phyloP scores from a whole-genome alignment of 129 eudicot species.

The Smallanthus sonchifolius region DNA sequence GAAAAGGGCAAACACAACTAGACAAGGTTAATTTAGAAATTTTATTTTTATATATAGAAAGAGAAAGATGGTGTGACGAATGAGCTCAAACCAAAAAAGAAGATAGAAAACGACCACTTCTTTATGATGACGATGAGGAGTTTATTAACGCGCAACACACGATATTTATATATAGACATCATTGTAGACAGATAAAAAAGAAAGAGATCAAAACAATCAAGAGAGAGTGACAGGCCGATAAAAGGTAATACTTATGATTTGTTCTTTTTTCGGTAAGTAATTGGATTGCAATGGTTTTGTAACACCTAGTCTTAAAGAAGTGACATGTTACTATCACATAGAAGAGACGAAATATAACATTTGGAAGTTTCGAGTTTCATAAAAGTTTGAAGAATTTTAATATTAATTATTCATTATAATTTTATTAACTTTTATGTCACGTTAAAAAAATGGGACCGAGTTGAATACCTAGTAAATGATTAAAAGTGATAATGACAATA shows the following conservation, averaged over 20 bases:
- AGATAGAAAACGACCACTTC: not conserved
- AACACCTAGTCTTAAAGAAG: not conserved
- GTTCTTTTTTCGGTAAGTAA: not conserved
- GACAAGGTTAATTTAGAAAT: not conserved
- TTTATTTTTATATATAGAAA: not conserved
- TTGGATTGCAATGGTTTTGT: not conserved
- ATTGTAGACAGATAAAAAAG: not conserved
- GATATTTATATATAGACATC: too few species aligned
- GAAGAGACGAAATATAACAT: too few species aligned
- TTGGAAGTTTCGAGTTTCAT: too few species aligned
- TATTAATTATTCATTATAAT: too few species aligned
- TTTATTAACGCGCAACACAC: not conserved
- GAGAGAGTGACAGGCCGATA: not conserved
- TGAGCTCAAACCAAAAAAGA: not conserved
- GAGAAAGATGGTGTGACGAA: not conserved
- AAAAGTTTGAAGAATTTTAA: too few species aligned
- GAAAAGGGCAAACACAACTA: not conserved
- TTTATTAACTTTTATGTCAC: too few species aligned
- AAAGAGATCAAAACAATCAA: not conserved
- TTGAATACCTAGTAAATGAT: too few species aligned
- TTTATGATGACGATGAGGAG: not conserved
- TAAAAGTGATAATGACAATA: too few species aligned
- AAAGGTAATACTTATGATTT: not conserved
- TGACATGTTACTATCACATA: not conserved
- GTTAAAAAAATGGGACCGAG: too few species aligned